These are phyloP conservation scores for Tolypocladium tundrense DNA, from an alignment of 2,329 filamentous ascomycete genomes.

Conservation along the genomic window DNA sequence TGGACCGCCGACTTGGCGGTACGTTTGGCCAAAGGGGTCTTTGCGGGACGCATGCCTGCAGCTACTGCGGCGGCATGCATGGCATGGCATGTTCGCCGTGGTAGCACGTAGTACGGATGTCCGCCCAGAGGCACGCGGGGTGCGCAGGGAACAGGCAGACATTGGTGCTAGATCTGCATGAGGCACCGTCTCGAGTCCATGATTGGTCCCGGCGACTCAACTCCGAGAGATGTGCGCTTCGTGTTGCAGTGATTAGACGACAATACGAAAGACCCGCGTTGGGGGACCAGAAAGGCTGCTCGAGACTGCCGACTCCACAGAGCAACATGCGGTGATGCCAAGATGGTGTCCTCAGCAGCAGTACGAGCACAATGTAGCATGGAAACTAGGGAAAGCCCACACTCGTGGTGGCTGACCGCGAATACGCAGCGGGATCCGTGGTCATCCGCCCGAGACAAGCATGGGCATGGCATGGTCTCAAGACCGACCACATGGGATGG, in stretches of 20 bases:
- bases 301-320: not conserved
- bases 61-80: not conserved
- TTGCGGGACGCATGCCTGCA: not conserved
- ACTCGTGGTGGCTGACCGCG: not conserved
- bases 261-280: no score
- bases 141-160: not conserved
- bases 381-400: not conserved
- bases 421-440: not conserved
- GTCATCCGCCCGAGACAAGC: not conserved
- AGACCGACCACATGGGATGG: not conserved
- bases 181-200: not conserved
- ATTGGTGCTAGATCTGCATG: no score
- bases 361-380: not conserved
- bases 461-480: not conserved
- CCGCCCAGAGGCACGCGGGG: not conserved
- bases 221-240: not conserved
- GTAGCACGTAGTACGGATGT: not conserved
- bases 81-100: not conserved
- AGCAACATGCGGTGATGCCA: not conserved
- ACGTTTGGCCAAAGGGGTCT: not conserved
- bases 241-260: not conserved
- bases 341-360: not conserved
- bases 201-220: not conserved
- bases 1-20: not conserved
- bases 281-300: not conserved